Percentiles rank a stretch among this genome's conserved stretches.
Conservation (phyloP, 225 moss, liverwort and hornwort species). For the Thuidium tamariscinum region DNA sequence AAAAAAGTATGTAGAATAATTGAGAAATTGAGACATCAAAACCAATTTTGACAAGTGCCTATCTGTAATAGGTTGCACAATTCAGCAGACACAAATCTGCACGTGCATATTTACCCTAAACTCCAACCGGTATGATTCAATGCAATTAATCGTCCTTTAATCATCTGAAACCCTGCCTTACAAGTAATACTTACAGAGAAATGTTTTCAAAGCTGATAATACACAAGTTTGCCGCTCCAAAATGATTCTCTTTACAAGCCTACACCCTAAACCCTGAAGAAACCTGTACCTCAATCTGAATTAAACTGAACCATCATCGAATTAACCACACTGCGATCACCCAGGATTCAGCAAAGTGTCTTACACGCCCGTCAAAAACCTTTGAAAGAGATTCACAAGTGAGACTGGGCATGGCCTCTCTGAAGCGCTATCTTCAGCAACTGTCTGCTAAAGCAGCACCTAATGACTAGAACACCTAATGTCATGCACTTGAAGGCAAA, state of each 20-base stretch:
- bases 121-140: neutral
- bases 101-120: neutral
- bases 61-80: neutral
- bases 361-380: neutral
- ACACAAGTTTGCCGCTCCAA: neutral
- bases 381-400: neutral
- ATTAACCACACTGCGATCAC: neutral
- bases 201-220: neutral
- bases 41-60: neutral
- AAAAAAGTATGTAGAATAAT: neutral
- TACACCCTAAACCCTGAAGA: neutral
- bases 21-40: neutral
- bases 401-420: neutral
- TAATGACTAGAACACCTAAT: neutral
- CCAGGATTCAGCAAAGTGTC: neutral
- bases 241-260: neutral
- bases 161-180: no score
- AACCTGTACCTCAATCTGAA: neutral
- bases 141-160: neutral
- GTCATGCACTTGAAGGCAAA: neutral
- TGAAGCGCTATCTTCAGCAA: constrained; percentile 11
- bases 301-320: neutral
- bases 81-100: neutral
- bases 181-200: neutral
- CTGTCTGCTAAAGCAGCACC: neutral